Evolutionary conservation across 73 alveolate genomes (phyloP).

Genomic region (Tetrahymena borealis): DNA sequence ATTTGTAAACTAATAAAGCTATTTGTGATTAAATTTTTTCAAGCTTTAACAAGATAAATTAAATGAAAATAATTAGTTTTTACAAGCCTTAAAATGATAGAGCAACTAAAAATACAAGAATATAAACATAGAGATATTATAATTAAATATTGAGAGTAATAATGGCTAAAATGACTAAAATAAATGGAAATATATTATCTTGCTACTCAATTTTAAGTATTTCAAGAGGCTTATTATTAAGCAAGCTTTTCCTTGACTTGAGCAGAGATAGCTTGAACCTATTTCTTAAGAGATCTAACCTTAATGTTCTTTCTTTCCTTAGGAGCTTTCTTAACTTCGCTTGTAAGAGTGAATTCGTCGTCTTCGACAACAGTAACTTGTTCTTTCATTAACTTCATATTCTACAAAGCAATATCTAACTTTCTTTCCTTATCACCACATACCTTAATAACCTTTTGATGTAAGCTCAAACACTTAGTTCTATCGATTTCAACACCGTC

Average conservation of each 20-base stretch:
- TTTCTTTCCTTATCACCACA: neutral
- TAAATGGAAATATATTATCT: neutral
- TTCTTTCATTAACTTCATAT: neutral
- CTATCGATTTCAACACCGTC: neutral
- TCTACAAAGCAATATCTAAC: neutral
- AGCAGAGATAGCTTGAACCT: neutral
- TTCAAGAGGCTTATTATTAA: neutral
- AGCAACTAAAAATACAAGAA: neutral
- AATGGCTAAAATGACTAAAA: neutral
- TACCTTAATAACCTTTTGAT: neutral
- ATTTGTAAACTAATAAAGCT: too few species aligned
- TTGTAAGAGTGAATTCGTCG: neutral
- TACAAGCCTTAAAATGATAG: neutral
- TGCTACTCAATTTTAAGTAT: neutral
- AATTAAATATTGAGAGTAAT: neutral
- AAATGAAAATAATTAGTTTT: too few species aligned
- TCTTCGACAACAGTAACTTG: neutral
- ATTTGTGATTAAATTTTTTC: too few species aligned
- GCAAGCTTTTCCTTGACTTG: neutral
- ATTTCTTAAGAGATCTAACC: neutral
- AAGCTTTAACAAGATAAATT: too few species aligned
- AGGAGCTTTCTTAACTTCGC: neutral
- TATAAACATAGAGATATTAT: neutral
- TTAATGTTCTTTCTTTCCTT: neutral
- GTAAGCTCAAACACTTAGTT: neutral